Evolutionary conservation across 495 filamentous ascomycete species (phyloP).

Genomic region (Aspergillus avenaceus): DNA sequence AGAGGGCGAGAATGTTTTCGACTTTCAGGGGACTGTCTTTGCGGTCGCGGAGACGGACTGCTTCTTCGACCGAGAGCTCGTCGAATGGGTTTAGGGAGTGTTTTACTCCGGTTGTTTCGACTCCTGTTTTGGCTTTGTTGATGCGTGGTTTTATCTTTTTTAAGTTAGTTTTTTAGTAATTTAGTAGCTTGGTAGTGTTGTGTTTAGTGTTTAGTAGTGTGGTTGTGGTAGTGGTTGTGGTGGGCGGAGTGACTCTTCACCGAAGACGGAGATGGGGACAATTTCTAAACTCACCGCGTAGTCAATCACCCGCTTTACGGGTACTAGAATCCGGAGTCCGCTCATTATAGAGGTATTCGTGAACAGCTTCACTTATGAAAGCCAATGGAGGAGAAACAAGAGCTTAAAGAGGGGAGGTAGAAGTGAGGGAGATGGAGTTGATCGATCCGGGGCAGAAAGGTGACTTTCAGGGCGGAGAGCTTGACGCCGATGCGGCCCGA

Average conservation of each 20-base stretch:
- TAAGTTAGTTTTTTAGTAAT: no score
- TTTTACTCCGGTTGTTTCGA: slow-evolving; percentile 89
- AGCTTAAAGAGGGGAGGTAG: slow-evolving; percentile 2
- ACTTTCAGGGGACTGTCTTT: slow-evolving; percentile 56
- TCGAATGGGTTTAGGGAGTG: slow-evolving; percentile 99
- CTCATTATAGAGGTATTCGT: slow-evolving; percentile 54
- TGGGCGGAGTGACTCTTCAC: slow-evolving; percentile 9
- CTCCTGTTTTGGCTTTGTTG: slow-evolving; percentile 90
- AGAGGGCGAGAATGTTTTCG: slow-evolving; percentile 84
- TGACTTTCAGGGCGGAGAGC: slow-evolving; percentile 14
- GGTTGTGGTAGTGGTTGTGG: background rate
- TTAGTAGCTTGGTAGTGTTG: no score
- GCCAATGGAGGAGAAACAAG: background rate
- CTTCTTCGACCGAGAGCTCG: slow-evolving; percentile 95
- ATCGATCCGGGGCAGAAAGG: background rate
- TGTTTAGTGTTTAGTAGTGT: background rate
- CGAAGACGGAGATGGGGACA: slow-evolving; percentile 16
- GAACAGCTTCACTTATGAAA: background rate
- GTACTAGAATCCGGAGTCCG: slow-evolving; percentile 82
- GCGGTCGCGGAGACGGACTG: slow-evolving; percentile 86
- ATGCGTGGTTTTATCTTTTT: slow-evolving; percentile 99
- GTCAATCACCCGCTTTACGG: slow-evolving; percentile 97
- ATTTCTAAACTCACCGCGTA: slow-evolving; percentile 83
- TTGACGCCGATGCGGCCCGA: slow-evolving; percentile 37
- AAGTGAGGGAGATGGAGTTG: slow-evolving; percentile 11